These are phyloP conservation scores for Diaporthe citrichinensis DNA, from an alignment of 2,329 filamentous ascomycete species.

Conservation along the genomic window DNA sequence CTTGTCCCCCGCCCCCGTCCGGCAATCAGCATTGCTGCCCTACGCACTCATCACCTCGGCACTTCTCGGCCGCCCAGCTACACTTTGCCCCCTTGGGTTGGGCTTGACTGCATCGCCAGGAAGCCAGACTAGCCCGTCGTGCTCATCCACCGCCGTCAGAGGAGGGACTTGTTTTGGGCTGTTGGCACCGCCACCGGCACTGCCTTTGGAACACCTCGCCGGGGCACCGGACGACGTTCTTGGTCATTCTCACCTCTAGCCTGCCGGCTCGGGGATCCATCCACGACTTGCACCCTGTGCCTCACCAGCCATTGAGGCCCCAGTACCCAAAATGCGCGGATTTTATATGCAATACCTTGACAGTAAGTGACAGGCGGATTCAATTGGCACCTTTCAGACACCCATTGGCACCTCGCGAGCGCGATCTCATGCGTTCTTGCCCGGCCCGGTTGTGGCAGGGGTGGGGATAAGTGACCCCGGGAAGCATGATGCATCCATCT, in stretches of 20 bases:
- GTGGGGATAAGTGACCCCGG: conserved; percentile 31
- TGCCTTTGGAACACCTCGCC: conserved; percentile 37
- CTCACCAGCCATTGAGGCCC: conserved; percentile 38
- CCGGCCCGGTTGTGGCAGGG: conserved; percentile 14
- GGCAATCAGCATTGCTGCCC: conserved; percentile 49
- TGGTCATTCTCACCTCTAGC: conserved; percentile 43
- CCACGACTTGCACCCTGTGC: conserved; percentile 30
- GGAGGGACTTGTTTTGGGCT: conserved; percentile 41
- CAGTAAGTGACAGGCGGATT: conserved; percentile 69
- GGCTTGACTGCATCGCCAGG: conserved; percentile 68
- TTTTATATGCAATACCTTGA: conserved; percentile 82
- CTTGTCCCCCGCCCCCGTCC: conserved; percentile 15
- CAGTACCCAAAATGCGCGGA: conserved; percentile 67
- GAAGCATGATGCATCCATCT: conserved; percentile 39
- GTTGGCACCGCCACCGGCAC: conserved; percentile 44
- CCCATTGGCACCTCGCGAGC: conserved; percentile 30
- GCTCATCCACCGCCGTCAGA: conserved; percentile 43
- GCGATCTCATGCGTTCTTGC: conserved; percentile 1
- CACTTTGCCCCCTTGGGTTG: conserved; percentile 60
- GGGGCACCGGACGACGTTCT: conserved; percentile 42
- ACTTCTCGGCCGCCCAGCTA: conserved; percentile 40
- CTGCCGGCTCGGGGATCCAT: conserved; percentile 45
- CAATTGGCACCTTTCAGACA: conserved; percentile 42
- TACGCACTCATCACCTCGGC: conserved; percentile 45
- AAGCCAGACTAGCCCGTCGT: conserved; percentile 51